These are phyloP conservation scores for Cyathus olla DNA, from an alignment of 1,284 basidiomycete genomes.

Conservation along the genomic window DNA sequence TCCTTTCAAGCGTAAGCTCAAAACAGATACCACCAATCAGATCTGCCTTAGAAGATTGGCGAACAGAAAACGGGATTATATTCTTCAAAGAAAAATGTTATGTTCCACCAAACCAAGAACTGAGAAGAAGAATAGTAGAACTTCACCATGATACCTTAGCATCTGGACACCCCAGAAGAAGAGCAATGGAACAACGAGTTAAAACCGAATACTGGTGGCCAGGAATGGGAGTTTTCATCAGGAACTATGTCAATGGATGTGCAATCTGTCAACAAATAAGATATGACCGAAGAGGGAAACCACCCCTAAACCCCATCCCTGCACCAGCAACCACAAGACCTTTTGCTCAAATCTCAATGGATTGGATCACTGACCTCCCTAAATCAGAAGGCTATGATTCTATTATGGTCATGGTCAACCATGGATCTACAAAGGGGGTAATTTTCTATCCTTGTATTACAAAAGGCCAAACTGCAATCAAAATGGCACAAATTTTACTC, in stretches of 20 bases:
- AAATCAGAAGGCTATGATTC: slow-evolving; percentile 31
- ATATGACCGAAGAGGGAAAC: slow-evolving; percentile 8
- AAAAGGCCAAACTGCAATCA: slow-evolving; percentile 13
- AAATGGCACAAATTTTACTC: slow-evolving; percentile 27
- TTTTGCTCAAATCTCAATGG: slow-evolving; percentile 29
- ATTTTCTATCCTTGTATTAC: slow-evolving; percentile 45
- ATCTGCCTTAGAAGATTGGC: background rate
- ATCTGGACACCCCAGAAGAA: slow-evolving; percentile 12
- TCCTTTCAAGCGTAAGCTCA: background rate
- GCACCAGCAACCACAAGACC: slow-evolving; percentile 16
- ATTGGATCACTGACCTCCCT: slow-evolving; percentile 48
- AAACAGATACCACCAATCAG: background rate
- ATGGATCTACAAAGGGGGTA: slow-evolving; percentile 49
- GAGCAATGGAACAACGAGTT: slow-evolving; percentile 11
- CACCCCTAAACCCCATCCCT: slow-evolving; percentile 18
- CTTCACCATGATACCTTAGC: slow-evolving; percentile 3
- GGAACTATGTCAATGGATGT: no score
- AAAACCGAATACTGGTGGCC: slow-evolving; percentile 25
- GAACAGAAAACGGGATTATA: slow-evolving; percentile 6
- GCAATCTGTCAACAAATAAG: slow-evolving; percentile 24
- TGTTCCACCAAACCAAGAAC: slow-evolving; percentile 12
- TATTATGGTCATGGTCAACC: slow-evolving; percentile 45
- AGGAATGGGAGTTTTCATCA: slow-evolving; percentile 18
- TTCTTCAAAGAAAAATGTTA: slow-evolving; percentile 12
- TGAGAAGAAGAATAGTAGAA: slow-evolving; percentile 10